phyloP scores from a whole-genome alignment of 2,329 filamentous ascomycete species.

The Pseudocercospora macadamiae region DNA sequence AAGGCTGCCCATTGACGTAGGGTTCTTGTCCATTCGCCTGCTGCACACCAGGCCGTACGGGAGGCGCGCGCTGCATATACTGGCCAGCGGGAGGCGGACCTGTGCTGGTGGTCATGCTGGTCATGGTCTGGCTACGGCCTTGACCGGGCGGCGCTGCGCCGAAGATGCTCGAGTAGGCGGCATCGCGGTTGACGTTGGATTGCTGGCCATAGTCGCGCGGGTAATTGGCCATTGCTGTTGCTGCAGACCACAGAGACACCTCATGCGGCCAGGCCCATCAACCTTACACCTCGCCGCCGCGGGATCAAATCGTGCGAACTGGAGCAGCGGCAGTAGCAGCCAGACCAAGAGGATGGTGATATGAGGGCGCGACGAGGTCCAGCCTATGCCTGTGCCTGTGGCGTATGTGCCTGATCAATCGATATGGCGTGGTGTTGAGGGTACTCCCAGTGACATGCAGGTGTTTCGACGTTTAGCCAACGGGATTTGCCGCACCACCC shows the following conservation, averaged over 20 bases:
- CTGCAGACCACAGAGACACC: not conserved
- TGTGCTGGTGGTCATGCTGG: slow-evolving; percentile 70
- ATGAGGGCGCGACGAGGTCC: not conserved
- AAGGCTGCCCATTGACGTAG: slow-evolving; percentile 38
- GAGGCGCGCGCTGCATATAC: slow-evolving; percentile 63
- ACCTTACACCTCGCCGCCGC: slow-evolving; percentile 7
- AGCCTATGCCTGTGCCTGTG: not conserved
- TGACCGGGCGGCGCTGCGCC: slow-evolving; percentile 76
- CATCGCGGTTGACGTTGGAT: slow-evolving; percentile 64
- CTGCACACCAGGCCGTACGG: slow-evolving; percentile 52
- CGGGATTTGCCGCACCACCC: too few species aligned
- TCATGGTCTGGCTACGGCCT: slow-evolving; percentile 95
- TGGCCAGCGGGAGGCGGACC: slow-evolving; percentile 55
- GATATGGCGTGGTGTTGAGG: not conserved
- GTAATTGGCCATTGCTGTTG: slow-evolving; percentile 62
- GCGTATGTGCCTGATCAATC: not conserved
- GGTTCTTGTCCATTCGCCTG: slow-evolving; percentile 38
- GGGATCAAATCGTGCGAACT: too few species aligned
- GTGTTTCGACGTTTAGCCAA: too few species aligned
- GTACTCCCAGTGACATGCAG: too few species aligned
- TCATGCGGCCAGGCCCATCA: slow-evolving; percentile 6
- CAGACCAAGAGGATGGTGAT: not conserved
- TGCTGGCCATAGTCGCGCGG: slow-evolving; percentile 55
- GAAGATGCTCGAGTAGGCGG: slow-evolving; percentile 95
- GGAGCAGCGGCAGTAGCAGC: too few species aligned